Evolutionary conservation across 2,329 filamentous ascomycete genomes (phyloP), one percentile per base, ranked within the genome.

Genomic region (Pyrenochaeta sp.): DNA sequence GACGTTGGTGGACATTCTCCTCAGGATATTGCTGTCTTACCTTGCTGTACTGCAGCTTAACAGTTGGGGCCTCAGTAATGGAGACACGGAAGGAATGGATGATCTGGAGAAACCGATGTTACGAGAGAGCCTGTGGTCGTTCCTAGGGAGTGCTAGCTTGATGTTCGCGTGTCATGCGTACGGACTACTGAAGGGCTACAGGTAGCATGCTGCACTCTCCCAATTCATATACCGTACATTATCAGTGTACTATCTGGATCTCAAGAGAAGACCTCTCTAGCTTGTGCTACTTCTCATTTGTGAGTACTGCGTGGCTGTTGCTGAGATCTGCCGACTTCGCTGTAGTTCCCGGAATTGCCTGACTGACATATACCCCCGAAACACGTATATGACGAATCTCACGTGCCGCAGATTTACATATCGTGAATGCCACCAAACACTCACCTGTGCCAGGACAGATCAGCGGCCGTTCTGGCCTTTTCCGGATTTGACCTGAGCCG

Each of bases 1-100:
- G 87, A 65, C 96, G 89, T 70, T 90, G 91, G 61, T 88, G 85
- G 49, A 97, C 86, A 1, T 91, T 86, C 45, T 89, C 83, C 64
- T 95, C 88, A 50, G 86, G 82, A 0, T 92, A 90, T 1, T 84
- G 81, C 24, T 88, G 84, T 71, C 66, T 45, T 58, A 59, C 66
- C 3, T 59, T 66, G 53, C 74, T 72, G 61, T 63, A 56, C 39
- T 49, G 60, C 34, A 52, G 71, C 1, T 76, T 67, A 48, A 52
- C 50, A n/a, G 37, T 10, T 65, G 61, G 62, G 42, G 50, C 25
- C 15, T 5, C 9, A 42, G 49, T 1, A n/a, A 13, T 10, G 32
- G 22, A 12, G 36, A 48, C 12, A 27, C 43, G 9, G 43, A 34
- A n/a, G 51, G 44, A 52, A 9, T 24, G n/a, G 30, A 53, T 24